Evolutionary conservation across 2,329 filamentous ascomycete genomes (phyloP).

Genomic region (Ceratocystis variospora): DNA sequence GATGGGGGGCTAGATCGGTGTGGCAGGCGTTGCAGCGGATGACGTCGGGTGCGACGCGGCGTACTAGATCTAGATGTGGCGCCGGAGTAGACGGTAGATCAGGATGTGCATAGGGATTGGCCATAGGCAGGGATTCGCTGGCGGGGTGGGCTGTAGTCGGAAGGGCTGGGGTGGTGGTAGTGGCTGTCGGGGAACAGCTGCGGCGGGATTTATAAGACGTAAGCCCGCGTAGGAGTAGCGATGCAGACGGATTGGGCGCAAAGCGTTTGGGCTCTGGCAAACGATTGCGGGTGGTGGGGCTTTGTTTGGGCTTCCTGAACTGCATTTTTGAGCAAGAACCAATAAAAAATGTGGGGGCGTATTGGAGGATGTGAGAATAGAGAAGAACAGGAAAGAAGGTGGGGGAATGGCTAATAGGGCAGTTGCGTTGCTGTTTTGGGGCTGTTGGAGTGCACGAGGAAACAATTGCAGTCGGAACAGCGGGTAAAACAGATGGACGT

Average conservation of each 20-base stretch:
- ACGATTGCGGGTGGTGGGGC: background rate
- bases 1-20: conserved; percentile 45
- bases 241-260: background rate
- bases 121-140: background rate
- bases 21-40: conserved; percentile 46
- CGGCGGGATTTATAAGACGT: background rate
- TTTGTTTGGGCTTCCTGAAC: conserved; percentile 6
- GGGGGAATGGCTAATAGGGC: background rate
- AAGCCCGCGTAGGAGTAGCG: background rate
- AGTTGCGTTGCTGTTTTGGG: background rate
- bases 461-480: background rate
- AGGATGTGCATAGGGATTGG: conserved; percentile 13
- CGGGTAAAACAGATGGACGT: background rate
- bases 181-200: background rate
- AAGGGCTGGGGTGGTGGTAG: background rate
- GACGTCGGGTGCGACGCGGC: conserved; percentile 20
- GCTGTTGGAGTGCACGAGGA: background rate
- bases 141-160: background rate
- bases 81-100: conserved; percentile 21
- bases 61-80: conserved; percentile 20
- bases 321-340: conserved; percentile 1
- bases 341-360: background rate
- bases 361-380: background rate
- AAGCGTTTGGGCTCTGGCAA: background rate
- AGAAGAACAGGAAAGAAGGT: background rate